Evolutionary conservation across 1,284 basidiomycete genomes (phyloP).

Genomic region (Microbotryum scabiosae): DNA sequence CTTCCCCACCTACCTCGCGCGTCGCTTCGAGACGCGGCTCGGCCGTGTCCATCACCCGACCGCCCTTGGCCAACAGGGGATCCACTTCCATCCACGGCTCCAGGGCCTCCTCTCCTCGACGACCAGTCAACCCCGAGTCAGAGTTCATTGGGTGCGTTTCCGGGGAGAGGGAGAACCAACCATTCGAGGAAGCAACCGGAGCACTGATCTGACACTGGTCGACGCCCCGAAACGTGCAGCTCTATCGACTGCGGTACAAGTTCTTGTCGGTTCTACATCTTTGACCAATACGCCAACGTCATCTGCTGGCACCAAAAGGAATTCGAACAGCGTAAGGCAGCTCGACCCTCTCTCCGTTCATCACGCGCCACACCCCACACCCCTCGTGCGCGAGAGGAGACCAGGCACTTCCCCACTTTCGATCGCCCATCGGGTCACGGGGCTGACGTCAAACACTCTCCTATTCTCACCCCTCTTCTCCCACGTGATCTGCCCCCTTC

Average conservation of each 20-base stretch:
- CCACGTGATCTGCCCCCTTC: not conserved
- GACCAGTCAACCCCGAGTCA: slow-evolving; percentile 11
- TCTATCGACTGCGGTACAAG: slow-evolving; percentile 30
- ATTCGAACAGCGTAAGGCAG: slow-evolving; percentile 57
- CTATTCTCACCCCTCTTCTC: not conserved
- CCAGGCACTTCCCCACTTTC: not conserved
- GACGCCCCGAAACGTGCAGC: not conserved
- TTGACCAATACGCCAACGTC: slow-evolving; percentile 71
- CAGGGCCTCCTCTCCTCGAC: too few relatives aligned
- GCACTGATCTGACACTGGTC: too few relatives aligned
- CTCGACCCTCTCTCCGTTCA: not conserved
- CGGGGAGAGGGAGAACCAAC: not conserved
- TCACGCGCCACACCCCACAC: not conserved
- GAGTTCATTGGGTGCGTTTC: slow-evolving; percentile 26
- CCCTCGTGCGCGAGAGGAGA: not conserved
- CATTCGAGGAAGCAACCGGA: not conserved
- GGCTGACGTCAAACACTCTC: slow-evolving; percentile 33
- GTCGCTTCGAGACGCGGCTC: too few relatives aligned
- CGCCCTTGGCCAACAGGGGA: too few relatives aligned
- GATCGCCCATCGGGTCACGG: not conserved
- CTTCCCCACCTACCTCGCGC: too few relatives aligned
- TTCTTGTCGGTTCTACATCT: slow-evolving; percentile 30
- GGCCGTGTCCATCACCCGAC: too few relatives aligned
- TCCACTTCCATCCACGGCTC: too few relatives aligned
- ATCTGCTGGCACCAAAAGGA: slow-evolving; percentile 57